These are phyloP conservation scores for Mortierella sp. DNA, from an alignment of 371 early-diverging fungal genomes.

Conservation along the genomic window DNA sequence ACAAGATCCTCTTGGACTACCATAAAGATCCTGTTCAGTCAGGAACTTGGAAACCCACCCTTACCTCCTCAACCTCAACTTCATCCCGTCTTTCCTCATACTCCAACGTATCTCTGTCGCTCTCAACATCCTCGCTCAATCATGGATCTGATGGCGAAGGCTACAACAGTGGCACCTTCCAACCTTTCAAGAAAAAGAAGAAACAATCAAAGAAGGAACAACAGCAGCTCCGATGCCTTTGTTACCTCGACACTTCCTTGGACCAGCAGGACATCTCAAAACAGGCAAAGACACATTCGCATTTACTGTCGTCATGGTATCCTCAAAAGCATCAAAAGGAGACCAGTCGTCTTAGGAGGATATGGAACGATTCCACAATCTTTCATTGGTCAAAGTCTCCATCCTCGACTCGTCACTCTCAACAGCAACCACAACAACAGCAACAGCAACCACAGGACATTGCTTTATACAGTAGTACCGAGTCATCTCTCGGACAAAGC, in stretches of 20 bases:
- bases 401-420: not conserved
- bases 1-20: conserved; percentile 44
- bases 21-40: conserved; percentile 4
- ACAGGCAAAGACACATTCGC: conserved; percentile 9
- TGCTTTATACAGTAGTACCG: not conserved
- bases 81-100: conserved; percentile 45
- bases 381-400: conserved; percentile 41
- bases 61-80: conserved; percentile 21
- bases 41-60: conserved; percentile 8
- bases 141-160: conserved; percentile 40
- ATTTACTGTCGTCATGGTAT: conserved; percentile 31
- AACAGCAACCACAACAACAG: conserved; percentile 9
- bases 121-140: conserved; percentile 21
- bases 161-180: not conserved
- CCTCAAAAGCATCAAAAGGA: conserved; percentile 33
- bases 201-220: conserved; percentile 21
- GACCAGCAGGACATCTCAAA: conserved; percentile 16
- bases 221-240: conserved; percentile 30
- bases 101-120: conserved; percentile 31
- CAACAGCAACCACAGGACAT: conserved; percentile 4
- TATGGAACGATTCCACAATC: conserved; percentile 51
- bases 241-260: conserved; percentile 33
- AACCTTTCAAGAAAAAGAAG: conserved; percentile 21
- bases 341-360: conserved; percentile 36
- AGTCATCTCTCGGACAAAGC: not conserved